A percentile compares a stretch with the other conserved stretches of the same genome.
phyloP scores from a whole-genome alignment of 352 stramenopile species.

The Globisporangium ultimum region DNA sequence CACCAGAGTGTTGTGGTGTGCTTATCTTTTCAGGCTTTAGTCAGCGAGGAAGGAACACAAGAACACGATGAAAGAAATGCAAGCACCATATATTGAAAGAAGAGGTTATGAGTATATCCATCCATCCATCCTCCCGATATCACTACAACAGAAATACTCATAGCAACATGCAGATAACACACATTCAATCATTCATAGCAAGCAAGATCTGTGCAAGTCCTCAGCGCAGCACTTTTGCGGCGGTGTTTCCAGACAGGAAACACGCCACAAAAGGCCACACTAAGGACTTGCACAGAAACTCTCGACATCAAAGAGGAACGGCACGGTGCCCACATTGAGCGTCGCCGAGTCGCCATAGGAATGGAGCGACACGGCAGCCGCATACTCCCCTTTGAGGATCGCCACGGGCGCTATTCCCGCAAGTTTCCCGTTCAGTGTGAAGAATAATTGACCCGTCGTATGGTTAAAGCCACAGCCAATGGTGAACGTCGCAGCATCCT shows the following conservation, averaged over 20 bases:
- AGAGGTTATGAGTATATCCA: not conserved
- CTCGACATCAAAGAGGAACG: conserved; percentile 83
- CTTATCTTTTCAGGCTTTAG: too few species aligned
- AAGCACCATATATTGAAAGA: not conserved
- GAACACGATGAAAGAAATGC: too few species aligned
- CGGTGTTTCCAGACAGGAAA: not conserved
- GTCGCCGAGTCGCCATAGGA: conserved; percentile 64
- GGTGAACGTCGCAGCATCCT: conserved; percentile 28
- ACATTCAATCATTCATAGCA: conserved; percentile 8
- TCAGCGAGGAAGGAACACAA: too few species aligned
- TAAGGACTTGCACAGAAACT: conserved; percentile 88
- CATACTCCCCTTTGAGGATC: conserved; percentile 57
- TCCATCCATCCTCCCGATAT: too few species aligned
- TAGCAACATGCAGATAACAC: conserved; percentile 2
- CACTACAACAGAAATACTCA: conserved; percentile 5
- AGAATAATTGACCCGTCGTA: conserved; percentile 58
- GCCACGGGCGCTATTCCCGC: conserved; percentile 40
- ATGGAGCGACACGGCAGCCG: conserved; percentile 76
- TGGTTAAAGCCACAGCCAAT: conserved; percentile 78
- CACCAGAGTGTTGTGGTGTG: too few species aligned
- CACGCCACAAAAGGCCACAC: conserved; percentile 9
- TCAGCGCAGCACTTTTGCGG: conserved; percentile 14
- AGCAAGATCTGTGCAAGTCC: conserved; percentile 48
- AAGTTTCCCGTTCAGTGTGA: conserved; percentile 75
- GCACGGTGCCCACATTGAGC: conserved; percentile 66